A percentile compares a stretch with the other conserved stretches of the same genome.
These are phyloP conservation scores for Phytopythium oedochilum DNA, from an alignment of 352 stramenopile genomes.

Conservation along the genomic window DNA sequence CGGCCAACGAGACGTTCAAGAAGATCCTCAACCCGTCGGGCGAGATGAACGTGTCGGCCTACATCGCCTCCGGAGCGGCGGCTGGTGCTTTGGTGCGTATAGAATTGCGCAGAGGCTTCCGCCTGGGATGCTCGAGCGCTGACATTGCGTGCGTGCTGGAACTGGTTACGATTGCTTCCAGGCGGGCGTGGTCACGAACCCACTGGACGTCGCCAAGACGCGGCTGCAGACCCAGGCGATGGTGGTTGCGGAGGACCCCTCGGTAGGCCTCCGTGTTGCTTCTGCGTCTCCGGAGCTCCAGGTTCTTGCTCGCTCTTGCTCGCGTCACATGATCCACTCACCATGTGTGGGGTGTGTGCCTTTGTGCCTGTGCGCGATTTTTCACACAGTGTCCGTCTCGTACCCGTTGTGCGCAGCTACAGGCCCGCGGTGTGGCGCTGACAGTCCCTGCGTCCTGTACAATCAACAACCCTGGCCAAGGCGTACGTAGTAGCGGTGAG, in stretches of 20 bases:
- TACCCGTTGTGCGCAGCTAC: conserved; percentile 69
- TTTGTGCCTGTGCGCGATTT: conserved; percentile 31
- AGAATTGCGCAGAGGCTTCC: too few species aligned
- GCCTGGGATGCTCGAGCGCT: too few species aligned
- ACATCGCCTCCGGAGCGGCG: conserved; percentile 91
- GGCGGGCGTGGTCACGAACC: conserved; percentile 91
- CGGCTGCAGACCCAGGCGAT: conserved; percentile 93
- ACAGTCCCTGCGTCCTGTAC: conserved; percentile 57
- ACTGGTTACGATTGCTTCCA: conserved; percentile 14
- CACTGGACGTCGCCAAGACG: conserved; percentile 99
- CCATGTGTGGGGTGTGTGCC: conserved; percentile 25
- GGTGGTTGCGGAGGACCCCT: conserved; percentile 49
- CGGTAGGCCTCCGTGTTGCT: conserved; percentile 36
- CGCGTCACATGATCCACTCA: conserved; percentile 10
- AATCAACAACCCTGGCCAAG: conserved; percentile 30
- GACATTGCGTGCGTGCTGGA: too few species aligned
- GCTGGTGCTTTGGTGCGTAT: conserved; percentile 89
- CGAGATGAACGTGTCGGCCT: conserved; percentile 87
- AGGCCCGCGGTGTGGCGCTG: conserved; percentile 54
- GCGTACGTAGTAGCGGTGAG: conserved; percentile 25
- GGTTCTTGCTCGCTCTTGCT: conserved; percentile 36
- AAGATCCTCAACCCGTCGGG: conserved; percentile 89
- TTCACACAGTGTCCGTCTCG: conserved; percentile 59
- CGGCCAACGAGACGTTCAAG: conserved; percentile 96
- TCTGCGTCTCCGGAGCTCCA: conserved; percentile 38